Percentiles rank a stretch among this genome's conserved stretches.
Conservation (phyloP, 345 rosid species). For the Bruguiera gymnorhiza region DNA sequence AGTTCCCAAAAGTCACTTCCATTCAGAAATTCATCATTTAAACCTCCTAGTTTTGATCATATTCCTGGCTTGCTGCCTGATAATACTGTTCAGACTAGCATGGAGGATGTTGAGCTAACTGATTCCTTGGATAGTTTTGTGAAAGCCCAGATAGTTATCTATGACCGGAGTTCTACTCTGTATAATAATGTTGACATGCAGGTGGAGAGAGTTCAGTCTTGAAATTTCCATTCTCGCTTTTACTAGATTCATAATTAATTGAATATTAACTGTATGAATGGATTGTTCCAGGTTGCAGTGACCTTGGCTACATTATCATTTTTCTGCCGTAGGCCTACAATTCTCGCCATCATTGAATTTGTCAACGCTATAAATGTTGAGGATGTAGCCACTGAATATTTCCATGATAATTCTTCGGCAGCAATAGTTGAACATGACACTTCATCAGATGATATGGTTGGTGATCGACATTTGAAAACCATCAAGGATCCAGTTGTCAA, state of each 20-base stretch:
- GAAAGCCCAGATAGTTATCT: constrained; percentile 82
- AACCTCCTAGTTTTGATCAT: constrained; percentile 72
- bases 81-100: constrained; percentile 30
- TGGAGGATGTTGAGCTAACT: constrained; percentile 38
- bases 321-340: constrained; percentile 92
- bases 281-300: constrained; percentile 60
- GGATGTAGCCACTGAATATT: constrained; percentile 55
- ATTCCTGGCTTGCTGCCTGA: constrained; percentile 72
- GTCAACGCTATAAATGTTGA: constrained; percentile 62
- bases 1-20: constrained; percentile 21
- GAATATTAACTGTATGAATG: constrained; percentile 3
- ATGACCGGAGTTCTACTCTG: constrained; percentile 65
- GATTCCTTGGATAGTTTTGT: constrained; percentile 79
- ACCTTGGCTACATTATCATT: constrained; percentile 85
- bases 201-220: constrained; percentile 41
- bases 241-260: constrained; percentile 9
- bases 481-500: constrained; percentile 61
- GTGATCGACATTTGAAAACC: constrained; percentile 27
- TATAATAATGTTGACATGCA: constrained; percentile 68
- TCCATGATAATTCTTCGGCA: constrained; percentile 54
- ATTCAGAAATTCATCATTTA: constrained; percentile 35
- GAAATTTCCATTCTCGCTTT: constrained; percentile 1
- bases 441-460: constrained; percentile 41
- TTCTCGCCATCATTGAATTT: constrained; percentile 92
- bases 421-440: constrained; percentile 36